Conservation (phyloP, 31 red algal genomes). For the Endocladia muricata region DNA sequence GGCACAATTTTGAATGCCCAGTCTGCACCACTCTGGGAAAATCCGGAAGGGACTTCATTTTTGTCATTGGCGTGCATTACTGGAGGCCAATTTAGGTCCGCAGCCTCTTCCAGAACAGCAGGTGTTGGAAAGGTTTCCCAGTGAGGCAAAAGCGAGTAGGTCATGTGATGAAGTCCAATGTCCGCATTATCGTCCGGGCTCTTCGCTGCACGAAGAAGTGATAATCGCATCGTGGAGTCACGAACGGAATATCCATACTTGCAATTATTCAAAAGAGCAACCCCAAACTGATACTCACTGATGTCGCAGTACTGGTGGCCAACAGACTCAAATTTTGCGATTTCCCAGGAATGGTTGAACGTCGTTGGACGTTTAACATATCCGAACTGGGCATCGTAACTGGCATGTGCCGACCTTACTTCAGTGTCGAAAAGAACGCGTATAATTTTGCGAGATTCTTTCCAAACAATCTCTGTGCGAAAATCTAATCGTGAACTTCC, state of each 20-base stretch:
- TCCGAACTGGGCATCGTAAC: slow-evolving; percentile 76
- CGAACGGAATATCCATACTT: slow-evolving; percentile 83
- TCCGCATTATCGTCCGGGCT: slow-evolving; percentile 70
- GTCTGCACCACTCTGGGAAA: background rate
- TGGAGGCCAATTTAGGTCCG: slow-evolving; percentile 40
- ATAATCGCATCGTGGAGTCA: slow-evolving; percentile 55
- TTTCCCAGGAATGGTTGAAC: slow-evolving; percentile 68
- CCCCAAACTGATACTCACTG: slow-evolving; percentile 47
- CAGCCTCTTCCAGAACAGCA: slow-evolving; percentile 41
- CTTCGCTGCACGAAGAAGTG: slow-evolving; percentile 62
- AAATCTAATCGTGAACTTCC: slow-evolving; percentile 61
- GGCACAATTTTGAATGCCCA: slow-evolving; percentile 28
- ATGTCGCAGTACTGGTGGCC: slow-evolving; percentile 76
- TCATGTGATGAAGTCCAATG: slow-evolving; percentile 58
- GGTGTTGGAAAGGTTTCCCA: slow-evolving; percentile 42
- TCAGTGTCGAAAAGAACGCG: slow-evolving; percentile 48
- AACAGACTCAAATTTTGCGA: slow-evolving; percentile 74
- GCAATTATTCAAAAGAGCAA: slow-evolving; percentile 75
- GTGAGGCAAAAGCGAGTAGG: slow-evolving; percentile 64
- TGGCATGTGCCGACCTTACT: slow-evolving; percentile 33
- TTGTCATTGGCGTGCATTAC: background rate
- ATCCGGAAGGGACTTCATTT: background rate
- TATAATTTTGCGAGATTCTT: slow-evolving; percentile 59
- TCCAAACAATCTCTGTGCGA: slow-evolving; percentile 56
- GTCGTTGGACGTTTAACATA: slow-evolving; percentile 60